Conservation (phyloP, 164 flowering plant genomes). For the Houttuynia cordata region DNA sequence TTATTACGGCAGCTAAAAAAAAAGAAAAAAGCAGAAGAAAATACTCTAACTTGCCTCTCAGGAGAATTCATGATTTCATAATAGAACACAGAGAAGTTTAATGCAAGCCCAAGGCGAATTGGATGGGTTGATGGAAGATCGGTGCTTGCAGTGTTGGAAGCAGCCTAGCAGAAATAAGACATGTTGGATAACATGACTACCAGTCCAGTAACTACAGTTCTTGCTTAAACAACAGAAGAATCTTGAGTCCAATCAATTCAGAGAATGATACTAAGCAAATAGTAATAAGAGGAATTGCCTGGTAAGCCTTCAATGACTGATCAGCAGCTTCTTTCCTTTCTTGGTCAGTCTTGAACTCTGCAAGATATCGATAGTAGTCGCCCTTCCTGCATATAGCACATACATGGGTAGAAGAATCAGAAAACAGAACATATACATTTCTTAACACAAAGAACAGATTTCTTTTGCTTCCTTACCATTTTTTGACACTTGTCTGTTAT, state of each 20-base stretch:
- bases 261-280: background rate
- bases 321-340: slow-evolving; percentile 16
- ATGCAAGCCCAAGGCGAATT: slow-evolving; percentile 18
- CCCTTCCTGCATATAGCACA: slow-evolving; percentile 15
- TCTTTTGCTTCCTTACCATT: too few relatives aligned
- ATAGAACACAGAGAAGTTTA: slow-evolving; percentile 17
- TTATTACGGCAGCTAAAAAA: background rate
- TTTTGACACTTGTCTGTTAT: too few relatives aligned
- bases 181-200: background rate
- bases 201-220: too few relatives aligned
- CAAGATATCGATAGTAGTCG: slow-evolving; percentile 17
- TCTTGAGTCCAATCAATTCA: background rate
- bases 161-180: slow-evolving; percentile 9
- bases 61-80: slow-evolving; percentile 18
- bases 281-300: slow-evolving; percentile 3
- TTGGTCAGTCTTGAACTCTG: slow-evolving; percentile 14
- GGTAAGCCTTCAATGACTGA: slow-evolving; percentile 14
- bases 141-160: slow-evolving; percentile 14
- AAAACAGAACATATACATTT: too few relatives aligned
- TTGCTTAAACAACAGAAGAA: background rate
- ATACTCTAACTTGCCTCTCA: slow-evolving; percentile 9
- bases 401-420: background rate
- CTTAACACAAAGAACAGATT: too few relatives aligned
- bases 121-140: slow-evolving; percentile 21
- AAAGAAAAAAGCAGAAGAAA: too few relatives aligned